Conservation (phyloP, 129 eudicot genomes). For the Lactuca sativa region DNA sequence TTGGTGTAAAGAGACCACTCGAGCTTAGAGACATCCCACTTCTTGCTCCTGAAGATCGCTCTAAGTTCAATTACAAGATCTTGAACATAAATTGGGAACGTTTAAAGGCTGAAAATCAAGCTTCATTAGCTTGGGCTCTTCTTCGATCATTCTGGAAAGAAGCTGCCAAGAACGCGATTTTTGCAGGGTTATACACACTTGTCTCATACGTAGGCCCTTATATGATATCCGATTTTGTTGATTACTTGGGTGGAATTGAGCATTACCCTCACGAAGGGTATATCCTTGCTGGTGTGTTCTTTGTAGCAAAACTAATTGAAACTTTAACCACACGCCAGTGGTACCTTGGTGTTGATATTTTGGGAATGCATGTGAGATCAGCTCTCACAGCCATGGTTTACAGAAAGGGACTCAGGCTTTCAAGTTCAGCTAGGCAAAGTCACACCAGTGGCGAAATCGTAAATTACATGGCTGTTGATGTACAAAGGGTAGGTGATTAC, state of each 20-base stretch:
- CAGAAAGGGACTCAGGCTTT: constrained; percentile 71
- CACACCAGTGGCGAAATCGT: constrained; percentile 94
- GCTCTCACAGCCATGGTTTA: constrained; percentile 93
- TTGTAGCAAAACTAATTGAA: constrained; percentile 79
- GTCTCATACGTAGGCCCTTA: constrained; percentile 94
- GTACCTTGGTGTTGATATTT: constrained; percentile 90
- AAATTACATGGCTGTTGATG: constrained; percentile 96
- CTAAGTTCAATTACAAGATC: constrained; percentile 69
- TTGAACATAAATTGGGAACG: constrained; percentile 81
- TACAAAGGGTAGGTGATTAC: constrained; percentile 84
- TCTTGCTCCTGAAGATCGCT: constrained; percentile 83
- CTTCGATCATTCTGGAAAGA: constrained; percentile 80
- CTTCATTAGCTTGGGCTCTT: constrained; percentile 85
- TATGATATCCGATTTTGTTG: constrained; percentile 85
- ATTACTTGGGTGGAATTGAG: constrained; percentile 67
- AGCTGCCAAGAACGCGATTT: constrained; percentile 73
- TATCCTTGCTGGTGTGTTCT: constrained; percentile 74
- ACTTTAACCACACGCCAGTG: constrained; percentile 81
- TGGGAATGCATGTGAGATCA: constrained; percentile 91
- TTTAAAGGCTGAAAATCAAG: constrained; percentile 54
- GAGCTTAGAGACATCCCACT: constrained; percentile 86
- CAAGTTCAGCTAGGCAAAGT: constrained; percentile 75
- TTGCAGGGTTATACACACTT: constrained; percentile 68
- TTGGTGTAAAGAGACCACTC: constrained; percentile 77
- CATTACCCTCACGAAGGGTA: constrained; percentile 74